Base-by-base conservation (phyloP, 805 yeast genomes). In the Sugiyamaella boreocaroliniensis region DNA sequence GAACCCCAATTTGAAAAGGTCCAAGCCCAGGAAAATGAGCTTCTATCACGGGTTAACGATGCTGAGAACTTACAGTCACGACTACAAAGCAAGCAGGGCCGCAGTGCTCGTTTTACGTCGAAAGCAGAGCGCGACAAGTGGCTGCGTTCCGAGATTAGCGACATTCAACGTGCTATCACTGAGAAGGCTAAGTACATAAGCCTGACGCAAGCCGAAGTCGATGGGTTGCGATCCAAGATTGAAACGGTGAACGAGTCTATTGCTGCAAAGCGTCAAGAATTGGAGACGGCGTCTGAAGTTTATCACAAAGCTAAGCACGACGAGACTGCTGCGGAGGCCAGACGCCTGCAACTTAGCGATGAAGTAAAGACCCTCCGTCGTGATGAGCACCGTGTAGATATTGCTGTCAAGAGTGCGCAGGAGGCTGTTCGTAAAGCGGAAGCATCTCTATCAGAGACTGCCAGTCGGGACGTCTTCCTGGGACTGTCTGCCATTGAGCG, bases 321-420 rank as follows among this genome's bases (percentile, higher is more conserved):
- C 10, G 55, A 59, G 40, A 43, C 56, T 1, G 57, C 47, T 3
- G 60, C 58, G 8, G 50, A 52, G 40, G 50, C 40, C 18, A 45
- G 44, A 15, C 60, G 64, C 4, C 2, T 14, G n/a, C 37, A 64
- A 2, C 72, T 80, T 26, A 74, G 78, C 11, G 96, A 89, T 61
- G 76, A 80, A 55, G 78, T 95, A 60, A 89, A 86, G 63, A 69
- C 68, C 8, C 68, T 84, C 10, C 88, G 96, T 95, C 78, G 97
- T 62, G 82, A 83, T 19, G 93, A 88, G 59, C 81, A 86, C 47
- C 81, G 80, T 59, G 68, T 77, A 41, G 78, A 77, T 55, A 76
- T 85, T n/a, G 69, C 81, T 14, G 63, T 75, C 11, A 83, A 79
- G 43, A 76, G 84, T 2, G 68, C 82, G 11, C 70, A 72, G 10